Evolutionary conservation across 495 filamentous ascomycete genomes (phyloP).

Genomic region (Aspergillus hancockii): DNA sequence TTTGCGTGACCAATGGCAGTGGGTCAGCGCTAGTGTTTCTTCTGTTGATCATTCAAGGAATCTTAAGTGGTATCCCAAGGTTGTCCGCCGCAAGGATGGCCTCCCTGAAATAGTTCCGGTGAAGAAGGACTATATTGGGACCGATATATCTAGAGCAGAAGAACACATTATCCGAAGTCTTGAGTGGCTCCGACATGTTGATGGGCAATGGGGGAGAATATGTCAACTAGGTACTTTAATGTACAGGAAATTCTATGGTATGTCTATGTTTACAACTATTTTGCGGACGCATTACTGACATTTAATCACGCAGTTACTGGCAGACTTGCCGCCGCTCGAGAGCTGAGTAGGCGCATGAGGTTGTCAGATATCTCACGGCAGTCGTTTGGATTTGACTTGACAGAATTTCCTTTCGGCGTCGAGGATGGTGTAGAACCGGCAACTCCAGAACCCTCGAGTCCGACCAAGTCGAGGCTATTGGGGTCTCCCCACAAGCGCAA

Average conservation of each 20-base stretch:
- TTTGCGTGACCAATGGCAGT: slow-evolving; percentile 55
- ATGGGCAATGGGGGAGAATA: slow-evolving; percentile 69
- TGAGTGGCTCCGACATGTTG: slow-evolving; percentile 79
- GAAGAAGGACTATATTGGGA: slow-evolving; percentile 65
- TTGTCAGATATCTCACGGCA: slow-evolving; percentile 45
- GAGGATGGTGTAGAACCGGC: slow-evolving; percentile 25
- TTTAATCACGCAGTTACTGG: slow-evolving; percentile 28
- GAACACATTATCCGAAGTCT: slow-evolving; percentile 73
- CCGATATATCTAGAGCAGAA: slow-evolving; percentile 60
- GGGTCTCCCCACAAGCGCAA: slow-evolving; percentile 24
- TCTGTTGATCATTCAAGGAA: slow-evolving; percentile 34
- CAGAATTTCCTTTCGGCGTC: slow-evolving; percentile 30
- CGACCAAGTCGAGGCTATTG: slow-evolving; percentile 31
- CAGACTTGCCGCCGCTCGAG: slow-evolving; percentile 66
- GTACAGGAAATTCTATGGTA: slow-evolving; percentile 60
- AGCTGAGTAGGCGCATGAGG: slow-evolving; percentile 51
- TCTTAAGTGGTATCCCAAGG: slow-evolving; percentile 33
- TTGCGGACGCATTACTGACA: neutral
- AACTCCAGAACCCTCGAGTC: slow-evolving; percentile 32
- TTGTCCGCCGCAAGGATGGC: slow-evolving; percentile 36
- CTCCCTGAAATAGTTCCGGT: slow-evolving; percentile 39
- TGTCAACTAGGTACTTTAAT: slow-evolving; percentile 65
- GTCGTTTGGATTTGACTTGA: slow-evolving; percentile 42
- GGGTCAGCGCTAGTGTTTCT: slow-evolving; percentile 40
- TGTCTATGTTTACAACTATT: neutral